Base-by-base conservation (phyloP, 345 rosid genomes). In the Arabidopsis suecica region DNA sequence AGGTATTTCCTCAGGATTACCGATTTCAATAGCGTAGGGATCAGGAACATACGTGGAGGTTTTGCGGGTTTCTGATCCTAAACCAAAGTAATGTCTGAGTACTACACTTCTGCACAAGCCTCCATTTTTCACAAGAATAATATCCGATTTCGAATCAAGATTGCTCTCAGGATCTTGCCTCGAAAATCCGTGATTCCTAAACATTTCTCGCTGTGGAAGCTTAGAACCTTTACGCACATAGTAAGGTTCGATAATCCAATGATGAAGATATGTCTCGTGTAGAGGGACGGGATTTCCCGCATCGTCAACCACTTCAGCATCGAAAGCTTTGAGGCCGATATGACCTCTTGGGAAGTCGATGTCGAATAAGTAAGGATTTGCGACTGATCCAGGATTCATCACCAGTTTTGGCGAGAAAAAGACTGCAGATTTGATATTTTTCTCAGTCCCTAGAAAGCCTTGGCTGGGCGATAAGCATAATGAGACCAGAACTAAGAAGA, bases 211-310 rank as follows among this genome's bases (percentile, higher is more conserved):
- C 14, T 72, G 69, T 2, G 48, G 32, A 37, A 63, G 66, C 44
- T 73, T 38, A 16, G 69, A 69, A 36, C 76, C 83, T 60, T 76
- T 68, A 28, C 74, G 86, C 4, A 38, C 81, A 65, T 83, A 79
- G 80, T 86, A 86, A 3, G 81, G 89, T n/a, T 3, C 65, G 12
- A 94, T 81, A 34, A 83, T 51, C 98, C 98, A 94, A 66, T 91
- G 98, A 69, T 94, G 98, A 47, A 94, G 89, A 78, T 94, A 94
- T 20, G 98, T 90, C 73, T 94, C 91, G 5, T 88, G 87, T 47
- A 91, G 88, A 25, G 97, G 91, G 34, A 91, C 60, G 1, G 93
- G 79, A 16, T 86, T 84, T 36, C 96, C 96, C 0, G 83, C 78
- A 66, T 82, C 91, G 30, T 90, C 97, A 22, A 94, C 76, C 13